Conservation (phyloP, 2,329 filamentous ascomycete genomes). For the Zasmidium cellare region DNA sequence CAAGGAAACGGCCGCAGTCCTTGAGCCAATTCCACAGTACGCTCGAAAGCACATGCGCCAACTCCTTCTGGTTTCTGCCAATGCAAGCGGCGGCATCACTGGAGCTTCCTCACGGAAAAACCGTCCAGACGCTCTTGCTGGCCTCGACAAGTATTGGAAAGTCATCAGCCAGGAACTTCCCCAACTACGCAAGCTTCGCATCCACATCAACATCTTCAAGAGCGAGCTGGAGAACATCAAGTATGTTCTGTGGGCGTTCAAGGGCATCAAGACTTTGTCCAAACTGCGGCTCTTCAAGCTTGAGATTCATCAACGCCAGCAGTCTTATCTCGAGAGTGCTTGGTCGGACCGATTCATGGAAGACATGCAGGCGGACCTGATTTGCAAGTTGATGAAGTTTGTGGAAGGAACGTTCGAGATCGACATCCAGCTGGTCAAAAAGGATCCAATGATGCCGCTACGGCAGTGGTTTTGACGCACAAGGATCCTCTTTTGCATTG, state of each 20-base stretch:
- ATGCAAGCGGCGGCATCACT: not conserved
- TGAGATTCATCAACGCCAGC: not conserved
- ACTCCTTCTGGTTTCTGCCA: not conserved
- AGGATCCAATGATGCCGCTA: constrained; percentile 30
- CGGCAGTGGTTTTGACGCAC: no score
- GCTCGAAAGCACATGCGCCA: not conserved
- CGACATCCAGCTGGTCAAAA: constrained; percentile 46
- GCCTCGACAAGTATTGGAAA: not conserved
- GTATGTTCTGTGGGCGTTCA: not conserved
- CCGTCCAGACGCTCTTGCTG: not conserved
- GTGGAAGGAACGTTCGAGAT: constrained; percentile 42
- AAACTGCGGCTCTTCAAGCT: not conserved
- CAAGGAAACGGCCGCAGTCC: not conserved
- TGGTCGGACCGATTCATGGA: not conserved
- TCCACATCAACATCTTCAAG: not conserved
- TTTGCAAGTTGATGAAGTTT: not conserved
- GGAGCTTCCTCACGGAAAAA: not conserved
- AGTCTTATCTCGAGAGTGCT: not conserved
- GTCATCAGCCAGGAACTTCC: not conserved
- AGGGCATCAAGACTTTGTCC: not conserved
- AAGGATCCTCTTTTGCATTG: no score
- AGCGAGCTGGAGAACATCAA: not conserved
- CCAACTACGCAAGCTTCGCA: not conserved
- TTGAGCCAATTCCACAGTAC: not conserved
- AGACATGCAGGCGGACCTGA: not conserved